phyloP scores from a whole-genome alignment of 345 rosid species.

The Euphorbia tirucalli region DNA sequence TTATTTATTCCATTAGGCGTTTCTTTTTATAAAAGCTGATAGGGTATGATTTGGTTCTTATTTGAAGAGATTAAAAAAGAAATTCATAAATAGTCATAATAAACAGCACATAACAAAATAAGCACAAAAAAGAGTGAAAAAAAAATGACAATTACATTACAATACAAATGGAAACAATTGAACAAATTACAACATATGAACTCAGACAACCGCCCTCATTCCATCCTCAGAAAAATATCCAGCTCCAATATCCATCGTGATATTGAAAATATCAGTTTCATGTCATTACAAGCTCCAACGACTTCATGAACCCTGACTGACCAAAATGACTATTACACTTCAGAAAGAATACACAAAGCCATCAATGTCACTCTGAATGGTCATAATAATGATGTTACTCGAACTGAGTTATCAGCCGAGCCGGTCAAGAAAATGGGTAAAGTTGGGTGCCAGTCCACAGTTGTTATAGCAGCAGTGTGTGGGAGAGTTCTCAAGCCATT shows the following conservation, averaged over 20 bases:
- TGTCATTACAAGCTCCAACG: not conserved
- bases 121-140: not conserved
- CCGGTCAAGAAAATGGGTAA: slow-evolving; percentile 68
- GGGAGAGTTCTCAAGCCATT: slow-evolving; percentile 58
- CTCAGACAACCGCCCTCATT: not conserved
- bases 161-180: slow-evolving; percentile 4
- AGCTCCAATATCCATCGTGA: not conserved
- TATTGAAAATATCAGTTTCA: not conserved
- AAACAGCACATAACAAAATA: not conserved
- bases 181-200: slow-evolving; percentile 9
- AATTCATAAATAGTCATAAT: no score
- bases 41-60: no score
- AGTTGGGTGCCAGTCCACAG: slow-evolving; percentile 78
- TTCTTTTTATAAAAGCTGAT: no score
- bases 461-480: slow-evolving; percentile 54
- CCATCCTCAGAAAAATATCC: not conserved
- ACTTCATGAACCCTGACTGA: not conserved
- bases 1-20: no score
- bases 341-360: not conserved
- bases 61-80: no score
- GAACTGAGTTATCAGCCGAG: slow-evolving; percentile 65
- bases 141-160: not conserved
- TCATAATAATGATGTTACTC: slow-evolving; percentile 50
- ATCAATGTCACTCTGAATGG: not conserved
- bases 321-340: not conserved